Base-by-base conservation (phyloP, 2,329 filamentous ascomycete species). In the Alternaria dauci region DNA sequence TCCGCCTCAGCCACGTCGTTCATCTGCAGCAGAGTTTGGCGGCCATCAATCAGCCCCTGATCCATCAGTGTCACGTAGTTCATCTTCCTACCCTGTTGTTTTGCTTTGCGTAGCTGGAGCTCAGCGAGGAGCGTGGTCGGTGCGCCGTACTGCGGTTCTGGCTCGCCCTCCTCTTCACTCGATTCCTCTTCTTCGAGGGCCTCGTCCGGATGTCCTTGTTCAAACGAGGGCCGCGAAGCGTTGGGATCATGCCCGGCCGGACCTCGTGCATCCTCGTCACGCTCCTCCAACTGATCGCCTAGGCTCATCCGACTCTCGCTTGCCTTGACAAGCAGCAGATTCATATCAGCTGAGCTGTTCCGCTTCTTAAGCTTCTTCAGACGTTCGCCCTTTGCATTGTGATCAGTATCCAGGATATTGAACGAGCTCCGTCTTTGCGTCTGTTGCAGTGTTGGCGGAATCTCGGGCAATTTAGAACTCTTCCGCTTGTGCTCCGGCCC, bases 111-210 rank as follows among this genome's bases (percentile, higher is more conserved):
- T 65, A 96, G 81, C 75, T 97, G 93, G 8, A 99, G 83, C 76
- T 99, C 95, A 0, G 95, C 95, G 25, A 99, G 86, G 0, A 99
- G 85, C 0, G 95, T 99, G 1, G 93, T 96, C 0, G 95, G 95
- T 4, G 89, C 86, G 0, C 91, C 92, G 54, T 89, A 84, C 64
- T 87, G 90, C 1, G 83, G 71, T 44, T 71, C 65, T 48, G 73
- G 68, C 25, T 69, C 63, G 6, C 67, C 60, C 39, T 81, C 80
- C 50, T 77, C 81, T 6, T 83, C 82, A 1, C 80, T 79, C 18
- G 72, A 71, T 44, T 76, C 81, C 9, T 83, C 82, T 16, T 82
- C 79, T 1, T 81, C 79, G 1, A 81, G 79, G 20, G 73, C 72
- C 9, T 72, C 65, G 23, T 58, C 51, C 6, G 52, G 38, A 2